Conservation (phyloP, 2,329 filamentous ascomycete species). For the Fusarium goolgardi region DNA sequence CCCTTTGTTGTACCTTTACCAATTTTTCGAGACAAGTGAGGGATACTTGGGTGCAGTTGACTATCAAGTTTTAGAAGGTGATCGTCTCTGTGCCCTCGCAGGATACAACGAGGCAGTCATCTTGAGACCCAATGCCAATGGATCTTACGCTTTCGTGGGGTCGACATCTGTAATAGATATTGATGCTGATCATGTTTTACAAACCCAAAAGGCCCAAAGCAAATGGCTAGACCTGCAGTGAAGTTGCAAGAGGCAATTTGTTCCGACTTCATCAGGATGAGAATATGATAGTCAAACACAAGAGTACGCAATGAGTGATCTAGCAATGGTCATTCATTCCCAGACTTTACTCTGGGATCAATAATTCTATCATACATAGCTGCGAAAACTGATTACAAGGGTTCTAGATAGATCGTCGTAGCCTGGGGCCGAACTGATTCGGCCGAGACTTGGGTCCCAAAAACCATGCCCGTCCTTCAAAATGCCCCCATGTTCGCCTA, state of each 20-base stretch:
- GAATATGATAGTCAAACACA: neutral
- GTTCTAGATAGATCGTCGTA: slow-evolving; percentile 49
- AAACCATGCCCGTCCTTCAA: slow-evolving; percentile 48
- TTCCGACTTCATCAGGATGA: neutral
- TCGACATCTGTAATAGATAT: slow-evolving; percentile 2
- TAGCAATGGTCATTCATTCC: slow-evolving; percentile 39
- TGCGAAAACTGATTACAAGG: slow-evolving; percentile 48
- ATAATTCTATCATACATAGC: slow-evolving; percentile 48
- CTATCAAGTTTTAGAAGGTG: neutral
- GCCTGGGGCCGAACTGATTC: slow-evolving; percentile 40
- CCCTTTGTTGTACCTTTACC: neutral
- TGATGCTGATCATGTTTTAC: neutral
- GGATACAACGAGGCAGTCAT: slow-evolving; percentile 7
- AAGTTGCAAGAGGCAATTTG: neutral
- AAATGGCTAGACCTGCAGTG: slow-evolving; percentile 10
- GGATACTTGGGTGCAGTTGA: slow-evolving; percentile 8
- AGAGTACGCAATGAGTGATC: slow-evolving; percentile 4
- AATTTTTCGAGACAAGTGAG: slow-evolving; percentile 8
- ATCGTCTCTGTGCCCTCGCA: slow-evolving; percentile 4
- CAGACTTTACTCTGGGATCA: slow-evolving; percentile 25
- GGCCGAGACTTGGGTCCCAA: slow-evolving; percentile 46
- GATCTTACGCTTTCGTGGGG: neutral
- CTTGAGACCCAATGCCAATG: neutral
- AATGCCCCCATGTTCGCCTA: slow-evolving; percentile 47
- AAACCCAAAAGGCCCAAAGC: neutral